Evolutionary conservation across 768 basidiomycete species (phyloP), one percentile per base, ranked within the genome.

Genomic region (Podaxis sp.): DNA sequence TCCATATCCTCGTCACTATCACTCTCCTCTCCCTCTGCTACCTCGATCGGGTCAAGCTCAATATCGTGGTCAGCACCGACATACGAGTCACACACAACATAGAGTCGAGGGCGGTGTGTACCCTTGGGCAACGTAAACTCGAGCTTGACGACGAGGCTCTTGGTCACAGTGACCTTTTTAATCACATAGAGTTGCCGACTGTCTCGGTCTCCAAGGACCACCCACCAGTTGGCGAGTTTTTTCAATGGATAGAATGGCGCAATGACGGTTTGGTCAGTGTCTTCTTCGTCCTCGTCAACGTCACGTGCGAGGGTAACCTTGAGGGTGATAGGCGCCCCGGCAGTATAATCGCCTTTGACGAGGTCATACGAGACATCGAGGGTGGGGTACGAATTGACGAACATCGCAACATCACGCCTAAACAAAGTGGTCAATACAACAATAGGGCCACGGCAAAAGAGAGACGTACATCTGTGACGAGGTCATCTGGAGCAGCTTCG

Each of bases 341-440:
- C 92, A 0, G 89, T 91, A 72, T 95, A 91, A 10, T 93, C 90
- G 59, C 89, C 92, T 72, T 91, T 88, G 65, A 86, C 89, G n/a
- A 99, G 82, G 63, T 95, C 87, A 68, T 91, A 88, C 12, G 84
- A 80, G 48, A 99, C 93, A 64, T 99, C 97, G 41, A 99, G 81
- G n/a, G 93, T 96, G 0, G 96, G 96, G 71, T 97, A 99, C 1
- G 95, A 90, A 75, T 99, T 99, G 69, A 97, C 95, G 66, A 97
- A 96, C 48, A 84, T 88, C 2, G 97, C 97, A 26, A 99, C 95
- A 68, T 93, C 95, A 65, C 87, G 90, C 93, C 94, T 96, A 68
- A 11, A 59, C 66, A 40, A 36, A 55, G 40, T 36, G 13, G 7
- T 44, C 10, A 44, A 3, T n/a, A 44, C 17, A 1, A 44, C 15